Evolutionary conservation across 2,329 filamentous ascomycete genomes (phyloP).

Genomic region (Sclerotinia spermophila): DNA sequence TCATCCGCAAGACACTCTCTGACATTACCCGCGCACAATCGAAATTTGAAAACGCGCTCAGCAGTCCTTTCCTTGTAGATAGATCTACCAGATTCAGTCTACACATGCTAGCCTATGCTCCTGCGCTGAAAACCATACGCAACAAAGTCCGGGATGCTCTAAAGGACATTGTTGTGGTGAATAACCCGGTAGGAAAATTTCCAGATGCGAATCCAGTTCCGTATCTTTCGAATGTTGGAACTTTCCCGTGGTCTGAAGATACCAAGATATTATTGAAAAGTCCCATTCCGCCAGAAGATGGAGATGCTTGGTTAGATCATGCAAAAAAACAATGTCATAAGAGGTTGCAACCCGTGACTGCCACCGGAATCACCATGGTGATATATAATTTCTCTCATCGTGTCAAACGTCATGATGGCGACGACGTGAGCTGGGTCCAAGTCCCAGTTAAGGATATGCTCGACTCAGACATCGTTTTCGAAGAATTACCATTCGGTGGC

Average conservation of each 20-base stretch:
- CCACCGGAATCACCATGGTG: background rate
- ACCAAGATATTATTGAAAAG: background rate
- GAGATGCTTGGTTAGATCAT: background rate
- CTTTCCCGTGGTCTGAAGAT: background rate
- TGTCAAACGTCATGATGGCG: background rate
- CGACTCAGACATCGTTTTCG: background rate
- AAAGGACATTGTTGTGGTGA: background rate
- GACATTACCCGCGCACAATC: background rate
- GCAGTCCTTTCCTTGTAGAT: background rate
- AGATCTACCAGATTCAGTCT: background rate
- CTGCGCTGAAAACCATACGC: background rate
- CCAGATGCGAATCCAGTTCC: no score
- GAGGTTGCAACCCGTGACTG: background rate
- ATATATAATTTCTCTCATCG: background rate
- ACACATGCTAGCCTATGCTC: background rate
- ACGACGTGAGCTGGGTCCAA: background rate
- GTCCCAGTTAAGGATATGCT: background rate
- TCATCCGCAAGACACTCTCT: background rate
- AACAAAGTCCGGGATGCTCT: background rate
- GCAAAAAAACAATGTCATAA: background rate
- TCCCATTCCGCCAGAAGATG: background rate
- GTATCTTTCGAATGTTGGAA: background rate
- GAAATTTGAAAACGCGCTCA: background rate
- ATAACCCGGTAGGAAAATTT: background rate
- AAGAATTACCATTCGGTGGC: background rate